Evolutionary conservation across 495 filamentous ascomycete species (phyloP).

Genomic region (Chaetomium tenue): DNA sequence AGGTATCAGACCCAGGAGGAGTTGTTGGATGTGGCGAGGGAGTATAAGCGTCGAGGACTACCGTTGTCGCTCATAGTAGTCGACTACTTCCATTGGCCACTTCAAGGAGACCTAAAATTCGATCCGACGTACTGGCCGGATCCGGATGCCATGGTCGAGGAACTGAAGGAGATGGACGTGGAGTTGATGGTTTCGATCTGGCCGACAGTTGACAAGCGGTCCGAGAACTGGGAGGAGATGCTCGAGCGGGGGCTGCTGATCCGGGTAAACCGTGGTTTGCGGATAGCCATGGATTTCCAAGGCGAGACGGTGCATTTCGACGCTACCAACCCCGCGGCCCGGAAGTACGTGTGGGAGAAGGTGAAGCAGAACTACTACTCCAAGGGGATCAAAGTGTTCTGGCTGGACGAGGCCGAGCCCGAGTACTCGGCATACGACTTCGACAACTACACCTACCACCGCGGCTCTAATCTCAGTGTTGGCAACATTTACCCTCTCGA

Average conservation of each 20-base stretch:
- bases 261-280: conserved; percentile 53
- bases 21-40: conserved; percentile 52
- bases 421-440: conserved; percentile 60
- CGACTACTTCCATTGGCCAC: conserved; percentile 62
- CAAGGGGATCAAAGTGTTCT: conserved; percentile 58
- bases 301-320: conserved; percentile 58
- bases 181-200: conserved; percentile 60
- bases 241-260: conserved; percentile 53
- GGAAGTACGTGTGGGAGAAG: conserved; percentile 54
- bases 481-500: conserved; percentile 58
- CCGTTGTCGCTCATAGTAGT: conserved; percentile 58
- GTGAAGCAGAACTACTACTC: conserved; percentile 56
- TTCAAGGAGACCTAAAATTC: conserved; percentile 60
- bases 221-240: conserved; percentile 56
- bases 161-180: conserved; percentile 51
- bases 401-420: conserved; percentile 62
- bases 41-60: conserved; percentile 50
- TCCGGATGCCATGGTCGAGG: conserved; percentile 52
- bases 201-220: conserved; percentile 55
- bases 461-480: conserved; percentile 51
- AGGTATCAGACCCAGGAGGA: conserved; percentile 61
- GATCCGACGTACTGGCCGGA: conserved; percentile 59
- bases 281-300: conserved; percentile 50
- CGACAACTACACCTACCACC: conserved; percentile 57
- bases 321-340: conserved; percentile 53